A percentile compares a stretch with the other conserved stretches of the same genome.
These are phyloP conservation scores for Mucor piriformis DNA, from an alignment of 371 early-diverging fungal genomes.

Conservation along the genomic window DNA sequence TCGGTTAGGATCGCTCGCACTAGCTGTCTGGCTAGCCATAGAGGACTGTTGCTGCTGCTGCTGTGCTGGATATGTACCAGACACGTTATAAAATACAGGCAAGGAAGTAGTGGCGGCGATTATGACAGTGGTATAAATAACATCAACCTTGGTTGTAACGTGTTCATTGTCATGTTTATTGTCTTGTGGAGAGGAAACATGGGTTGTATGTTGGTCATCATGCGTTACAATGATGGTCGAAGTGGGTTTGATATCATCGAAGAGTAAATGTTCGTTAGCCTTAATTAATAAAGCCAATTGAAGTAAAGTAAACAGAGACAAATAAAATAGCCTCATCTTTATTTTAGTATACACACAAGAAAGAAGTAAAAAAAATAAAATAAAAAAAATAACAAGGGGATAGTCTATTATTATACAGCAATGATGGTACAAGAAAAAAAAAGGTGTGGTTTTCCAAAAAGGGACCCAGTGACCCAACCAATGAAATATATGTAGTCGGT, in stretches of 20 bases:
- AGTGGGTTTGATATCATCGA: not conserved
- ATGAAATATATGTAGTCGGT: not conserved
- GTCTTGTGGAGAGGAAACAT: not conserved
- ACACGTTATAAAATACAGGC: slow-evolving; percentile 16
- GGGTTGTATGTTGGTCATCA: not conserved
- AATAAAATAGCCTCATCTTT: slow-evolving; percentile 1
- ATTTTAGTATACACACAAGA: not conserved
- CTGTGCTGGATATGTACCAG: slow-evolving; percentile 8
- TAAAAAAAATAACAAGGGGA: not conserved
- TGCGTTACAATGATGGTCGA: not conserved
- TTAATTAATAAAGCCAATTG: not conserved
- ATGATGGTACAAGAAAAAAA: too few relatives aligned
- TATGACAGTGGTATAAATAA: slow-evolving; percentile 11
- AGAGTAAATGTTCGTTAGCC: not conserved
- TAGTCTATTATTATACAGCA: too few relatives aligned
- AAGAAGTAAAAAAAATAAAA: not conserved
- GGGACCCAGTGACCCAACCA: too few relatives aligned
- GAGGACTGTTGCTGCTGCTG: slow-evolving; percentile 3
- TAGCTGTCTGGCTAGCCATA: not conserved
- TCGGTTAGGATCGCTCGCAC: not conserved
- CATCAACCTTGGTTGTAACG: slow-evolving; percentile 4
- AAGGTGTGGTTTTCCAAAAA: too few relatives aligned
- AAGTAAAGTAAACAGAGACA: slow-evolving; percentile 1
- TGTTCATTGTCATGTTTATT: not conserved
- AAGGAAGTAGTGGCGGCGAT: not conserved